Conservation (phyloP, 1,284 basidiomycete genomes). For the Lignosus rhinocerotis region DNA sequence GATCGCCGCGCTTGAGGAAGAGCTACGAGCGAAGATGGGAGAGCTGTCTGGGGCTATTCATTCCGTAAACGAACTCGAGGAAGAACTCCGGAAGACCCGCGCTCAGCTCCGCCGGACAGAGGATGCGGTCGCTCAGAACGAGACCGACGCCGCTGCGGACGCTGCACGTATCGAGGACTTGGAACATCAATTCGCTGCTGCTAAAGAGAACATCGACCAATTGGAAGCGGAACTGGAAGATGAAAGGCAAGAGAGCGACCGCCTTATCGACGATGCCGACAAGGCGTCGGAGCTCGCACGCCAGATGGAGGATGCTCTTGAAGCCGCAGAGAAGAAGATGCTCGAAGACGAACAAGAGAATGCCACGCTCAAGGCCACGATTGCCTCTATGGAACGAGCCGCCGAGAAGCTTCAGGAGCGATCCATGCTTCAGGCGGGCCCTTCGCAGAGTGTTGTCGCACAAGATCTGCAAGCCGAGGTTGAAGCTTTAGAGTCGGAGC, state of each 20-base stretch:
- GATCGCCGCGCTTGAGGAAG: slow-evolving; percentile 36
- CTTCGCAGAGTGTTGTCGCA: slow-evolving; percentile 35
- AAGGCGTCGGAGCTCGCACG: slow-evolving; percentile 53
- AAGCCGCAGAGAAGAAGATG: slow-evolving; percentile 69
- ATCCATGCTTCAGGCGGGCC: slow-evolving; percentile 36
- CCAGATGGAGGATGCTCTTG: slow-evolving; percentile 73
- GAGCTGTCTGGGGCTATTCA: slow-evolving; percentile 26
- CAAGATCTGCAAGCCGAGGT: slow-evolving; percentile 51
- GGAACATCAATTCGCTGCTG: slow-evolving; percentile 49
- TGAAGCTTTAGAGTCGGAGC: slow-evolving; percentile 69
- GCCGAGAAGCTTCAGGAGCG: slow-evolving; percentile 47
- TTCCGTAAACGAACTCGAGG: slow-evolving; percentile 27
- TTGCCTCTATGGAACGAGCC: slow-evolving; percentile 60
- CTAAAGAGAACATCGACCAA: slow-evolving; percentile 47
- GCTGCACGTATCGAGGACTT: slow-evolving; percentile 51
- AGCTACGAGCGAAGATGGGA: slow-evolving; percentile 36
- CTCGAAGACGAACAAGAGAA: slow-evolving; percentile 57
- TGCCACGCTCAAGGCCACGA: slow-evolving; percentile 49
- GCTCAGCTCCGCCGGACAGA: slow-evolving; percentile 46
- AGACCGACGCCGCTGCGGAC: slow-evolving; percentile 49
- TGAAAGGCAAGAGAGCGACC: slow-evolving; percentile 47
- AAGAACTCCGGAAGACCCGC: slow-evolving; percentile 32
- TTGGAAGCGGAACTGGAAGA: slow-evolving; percentile 48
- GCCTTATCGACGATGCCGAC: slow-evolving; percentile 53
- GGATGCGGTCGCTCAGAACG: slow-evolving; percentile 53